phyloP scores from a whole-genome alignment of 345 rosid genomes.

The Ceriops decandra region DNA sequence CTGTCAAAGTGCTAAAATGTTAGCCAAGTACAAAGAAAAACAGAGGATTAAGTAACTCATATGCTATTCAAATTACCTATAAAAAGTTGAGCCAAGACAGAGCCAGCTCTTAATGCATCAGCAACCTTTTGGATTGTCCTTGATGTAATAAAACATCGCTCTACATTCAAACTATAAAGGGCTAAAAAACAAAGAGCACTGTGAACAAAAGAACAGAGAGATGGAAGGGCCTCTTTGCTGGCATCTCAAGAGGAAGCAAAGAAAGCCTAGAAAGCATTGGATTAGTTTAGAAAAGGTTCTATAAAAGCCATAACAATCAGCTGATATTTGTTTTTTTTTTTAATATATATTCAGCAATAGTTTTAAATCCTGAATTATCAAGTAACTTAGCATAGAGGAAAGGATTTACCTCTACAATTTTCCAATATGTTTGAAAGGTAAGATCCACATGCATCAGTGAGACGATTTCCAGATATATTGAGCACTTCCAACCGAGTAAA shows the following conservation, averaged over 20 bases:
- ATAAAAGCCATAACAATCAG: slow-evolving; percentile 2
- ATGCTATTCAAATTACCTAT: slow-evolving; percentile 46
- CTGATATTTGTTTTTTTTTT: no score
- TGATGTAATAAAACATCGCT: slow-evolving; percentile 76
- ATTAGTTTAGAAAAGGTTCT: slow-evolving; percentile 5
- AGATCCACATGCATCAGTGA: slow-evolving; percentile 96
- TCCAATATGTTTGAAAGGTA: slow-evolving; percentile 79
- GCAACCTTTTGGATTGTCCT: slow-evolving; percentile 75
- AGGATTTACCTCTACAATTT: slow-evolving; percentile 63
- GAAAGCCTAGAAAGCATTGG: not conserved
- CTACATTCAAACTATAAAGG: slow-evolving; percentile 76
- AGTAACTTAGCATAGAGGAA: slow-evolving; percentile 5
- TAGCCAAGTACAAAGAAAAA: slow-evolving; percentile 12
- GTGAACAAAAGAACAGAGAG: not conserved
- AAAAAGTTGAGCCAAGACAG: slow-evolving; percentile 63
- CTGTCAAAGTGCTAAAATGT: slow-evolving; percentile 35
- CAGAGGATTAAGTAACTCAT: slow-evolving; percentile 6
- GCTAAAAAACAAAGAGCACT: slow-evolving; percentile 38
- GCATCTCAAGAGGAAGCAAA: not conserved
- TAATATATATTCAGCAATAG: not conserved
- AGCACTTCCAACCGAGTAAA: slow-evolving; percentile 83
- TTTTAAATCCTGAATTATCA: not conserved
- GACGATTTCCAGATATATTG: slow-evolving; percentile 87
- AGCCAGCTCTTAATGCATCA: slow-evolving; percentile 55
- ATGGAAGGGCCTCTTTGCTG: not conserved